Percentiles rank a stretch among this genome's conserved stretches.
These are phyloP conservation scores for Furcasterigmium sp. DNA, from an alignment of 2,329 filamentous ascomycete genomes.

Conservation along the genomic window DNA sequence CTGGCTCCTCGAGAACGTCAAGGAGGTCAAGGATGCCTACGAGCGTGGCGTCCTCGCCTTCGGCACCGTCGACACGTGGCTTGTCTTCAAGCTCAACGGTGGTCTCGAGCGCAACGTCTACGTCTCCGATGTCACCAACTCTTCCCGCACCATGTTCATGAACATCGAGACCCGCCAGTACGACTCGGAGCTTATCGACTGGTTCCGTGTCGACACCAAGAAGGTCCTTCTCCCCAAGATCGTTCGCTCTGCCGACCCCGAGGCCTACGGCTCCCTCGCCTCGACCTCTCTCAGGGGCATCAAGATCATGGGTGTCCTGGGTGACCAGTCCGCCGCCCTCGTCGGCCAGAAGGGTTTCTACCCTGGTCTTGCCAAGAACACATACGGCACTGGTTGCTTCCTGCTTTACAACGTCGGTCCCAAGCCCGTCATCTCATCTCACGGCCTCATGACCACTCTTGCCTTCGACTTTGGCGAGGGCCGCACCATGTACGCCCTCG, in stretches of 20 bases:
- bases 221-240: conserved; percentile 74
- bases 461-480: conserved; percentile 68
- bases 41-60: conserved; percentile 68
- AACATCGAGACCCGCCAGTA: conserved; percentile 72
- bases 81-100: conserved; percentile 75
- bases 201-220: conserved; percentile 65
- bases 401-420: conserved; percentile 77
- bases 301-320: conserved; percentile 71
- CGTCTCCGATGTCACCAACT: conserved; percentile 77
- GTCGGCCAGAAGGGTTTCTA: conserved; percentile 76
- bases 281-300: conserved; percentile 58
- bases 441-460: conserved; percentile 72
- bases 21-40: conserved; percentile 64
- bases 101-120: conserved; percentile 59
- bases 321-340: conserved; percentile 76
- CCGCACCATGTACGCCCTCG: conserved; percentile 68
- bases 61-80: conserved; percentile 77
- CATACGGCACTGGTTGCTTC: conserved; percentile 82
- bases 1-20: conserved; percentile 68
- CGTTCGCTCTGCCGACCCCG: conserved; percentile 64
- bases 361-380: conserved; percentile 76
- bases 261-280: conserved; percentile 61
- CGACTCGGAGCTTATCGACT: conserved; percentile 65
- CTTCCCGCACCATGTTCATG: conserved; percentile 86
- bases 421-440: conserved; percentile 72